Conservation (phyloP, 2,329 filamentous ascomycete genomes). For the Thielaviopsis populi region DNA sequence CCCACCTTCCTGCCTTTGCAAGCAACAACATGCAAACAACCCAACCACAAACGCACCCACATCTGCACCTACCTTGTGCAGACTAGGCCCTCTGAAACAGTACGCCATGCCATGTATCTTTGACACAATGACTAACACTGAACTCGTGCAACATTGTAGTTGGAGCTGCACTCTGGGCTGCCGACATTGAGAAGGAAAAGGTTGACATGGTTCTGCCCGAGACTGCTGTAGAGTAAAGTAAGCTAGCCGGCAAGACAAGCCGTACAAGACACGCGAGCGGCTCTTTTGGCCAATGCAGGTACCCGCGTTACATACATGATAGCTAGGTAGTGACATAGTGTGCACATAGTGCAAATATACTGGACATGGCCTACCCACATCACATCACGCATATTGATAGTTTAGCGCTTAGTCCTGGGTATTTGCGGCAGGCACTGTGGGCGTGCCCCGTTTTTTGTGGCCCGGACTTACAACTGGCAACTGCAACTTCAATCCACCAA, state of each 20-base stretch:
- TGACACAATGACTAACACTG: background rate
- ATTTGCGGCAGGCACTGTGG: background rate
- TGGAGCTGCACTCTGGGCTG: slow-evolving; percentile 87
- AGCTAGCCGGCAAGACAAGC: background rate
- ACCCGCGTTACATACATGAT: background rate
- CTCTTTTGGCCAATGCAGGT: background rate
- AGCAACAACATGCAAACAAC: background rate
- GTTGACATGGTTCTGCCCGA: slow-evolving; percentile 27
- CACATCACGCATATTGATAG: background rate
- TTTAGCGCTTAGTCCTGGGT: background rate
- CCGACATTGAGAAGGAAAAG: slow-evolving; percentile 55
- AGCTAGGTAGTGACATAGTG: background rate
- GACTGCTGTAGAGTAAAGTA: background rate
- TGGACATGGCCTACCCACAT: too few relatives aligned
- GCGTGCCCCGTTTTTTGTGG: background rate
- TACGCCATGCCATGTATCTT: background rate
- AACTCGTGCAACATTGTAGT: slow-evolving; percentile 31
- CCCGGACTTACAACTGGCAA: background rate
- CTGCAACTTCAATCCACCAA: background rate
- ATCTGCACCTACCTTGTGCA: background rate
- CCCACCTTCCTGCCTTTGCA: too few relatives aligned
- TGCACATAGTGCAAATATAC: too few relatives aligned
- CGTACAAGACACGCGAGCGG: background rate
- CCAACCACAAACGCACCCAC: slow-evolving; percentile 12
- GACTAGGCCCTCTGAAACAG: too few relatives aligned